Conservation (phyloP, 805 yeast species). For the Hanseniaspora lachancei region DNA sequence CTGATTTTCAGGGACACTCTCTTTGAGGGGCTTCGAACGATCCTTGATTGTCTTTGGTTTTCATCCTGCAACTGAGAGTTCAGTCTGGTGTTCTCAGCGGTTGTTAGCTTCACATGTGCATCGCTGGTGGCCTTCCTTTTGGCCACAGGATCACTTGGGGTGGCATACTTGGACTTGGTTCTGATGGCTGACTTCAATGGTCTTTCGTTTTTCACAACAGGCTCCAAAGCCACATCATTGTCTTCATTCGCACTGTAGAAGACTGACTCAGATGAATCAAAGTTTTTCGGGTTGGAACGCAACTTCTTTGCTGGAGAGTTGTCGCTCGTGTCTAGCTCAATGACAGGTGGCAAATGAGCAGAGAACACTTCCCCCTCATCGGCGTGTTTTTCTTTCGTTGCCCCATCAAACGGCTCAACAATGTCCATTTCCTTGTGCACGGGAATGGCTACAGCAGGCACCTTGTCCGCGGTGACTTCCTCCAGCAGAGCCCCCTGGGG, state of each 20-base stretch:
- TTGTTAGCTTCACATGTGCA: slow-evolving; percentile 55
- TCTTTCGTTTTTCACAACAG: slow-evolving; percentile 9
- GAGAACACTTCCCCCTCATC: neutral
- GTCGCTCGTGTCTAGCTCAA: neutral
- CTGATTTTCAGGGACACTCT: slow-evolving; percentile 7
- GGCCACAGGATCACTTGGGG: slow-evolving; percentile 12
- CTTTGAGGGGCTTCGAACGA: slow-evolving; percentile 11
- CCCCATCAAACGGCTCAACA: neutral
- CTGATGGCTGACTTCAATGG: slow-evolving; percentile 37
- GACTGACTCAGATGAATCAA: neutral
- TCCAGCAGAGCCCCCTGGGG: slow-evolving; percentile 6
- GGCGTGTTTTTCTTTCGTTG: neutral
- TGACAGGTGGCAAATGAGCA: slow-evolving; percentile 10
- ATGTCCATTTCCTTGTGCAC: slow-evolving; percentile 7
- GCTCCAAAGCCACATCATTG: neutral
- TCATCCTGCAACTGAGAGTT: slow-evolving; percentile 48
- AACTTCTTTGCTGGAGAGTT: neutral
- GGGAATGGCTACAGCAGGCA: slow-evolving; percentile 2
- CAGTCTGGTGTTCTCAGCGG: slow-evolving; percentile 66
- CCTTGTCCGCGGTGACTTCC: slow-evolving; percentile 19
- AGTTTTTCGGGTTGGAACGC: neutral
- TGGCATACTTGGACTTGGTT: slow-evolving; percentile 1
- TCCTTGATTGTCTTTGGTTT: slow-evolving; percentile 12
- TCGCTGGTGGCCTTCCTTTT: slow-evolving; percentile 15
- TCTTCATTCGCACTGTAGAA: neutral